Conservation (phyloP, 768 basidiomycete species). For the Boletus subcaerulescens region DNA sequence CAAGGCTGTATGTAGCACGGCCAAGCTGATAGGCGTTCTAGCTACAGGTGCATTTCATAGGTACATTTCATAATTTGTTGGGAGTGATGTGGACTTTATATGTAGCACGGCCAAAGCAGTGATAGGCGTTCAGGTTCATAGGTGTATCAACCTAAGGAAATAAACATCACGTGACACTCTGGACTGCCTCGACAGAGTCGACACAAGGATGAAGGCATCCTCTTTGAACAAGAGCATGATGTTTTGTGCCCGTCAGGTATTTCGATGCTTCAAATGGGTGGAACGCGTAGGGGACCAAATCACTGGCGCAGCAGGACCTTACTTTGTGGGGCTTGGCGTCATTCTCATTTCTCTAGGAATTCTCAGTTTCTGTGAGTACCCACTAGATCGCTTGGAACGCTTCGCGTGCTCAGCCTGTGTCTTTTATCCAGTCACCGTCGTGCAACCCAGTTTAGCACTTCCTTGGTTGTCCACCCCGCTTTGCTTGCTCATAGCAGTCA, state of each 20-base stretch:
- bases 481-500: slow-evolving; percentile 72
- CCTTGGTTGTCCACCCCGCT: slow-evolving; percentile 61
- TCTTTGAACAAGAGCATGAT: slow-evolving; percentile 7
- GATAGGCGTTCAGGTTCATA: too few relatives aligned
- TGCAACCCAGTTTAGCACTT: slow-evolving; percentile 61
- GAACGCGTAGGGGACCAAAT: slow-evolving; percentile 75
- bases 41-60: too few relatives aligned
- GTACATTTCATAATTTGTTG: too few relatives aligned
- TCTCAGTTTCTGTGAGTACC: slow-evolving; percentile 74
- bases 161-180: too few relatives aligned
- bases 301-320: slow-evolving; percentile 89
- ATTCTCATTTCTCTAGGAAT: slow-evolving; percentile 66
- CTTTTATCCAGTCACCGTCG: slow-evolving; percentile 64
- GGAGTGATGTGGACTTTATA: too few relatives aligned
- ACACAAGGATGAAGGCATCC: too few relatives aligned
- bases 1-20: too few relatives aligned
- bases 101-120: too few relatives aligned
- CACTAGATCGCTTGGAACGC: background rate
- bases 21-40: too few relatives aligned
- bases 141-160: too few relatives aligned
- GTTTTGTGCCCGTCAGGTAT: slow-evolving; percentile 33
- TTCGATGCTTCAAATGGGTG: slow-evolving; percentile 60
- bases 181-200: too few relatives aligned
- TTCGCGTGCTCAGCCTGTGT: background rate
- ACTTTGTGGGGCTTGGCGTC: slow-evolving; percentile 82